A percentile compares a stretch with the other conserved stretches of the same genome.
Conservation (phyloP, 2,329 filamentous ascomycete species). For the Colletotrichum graminicola region DNA sequence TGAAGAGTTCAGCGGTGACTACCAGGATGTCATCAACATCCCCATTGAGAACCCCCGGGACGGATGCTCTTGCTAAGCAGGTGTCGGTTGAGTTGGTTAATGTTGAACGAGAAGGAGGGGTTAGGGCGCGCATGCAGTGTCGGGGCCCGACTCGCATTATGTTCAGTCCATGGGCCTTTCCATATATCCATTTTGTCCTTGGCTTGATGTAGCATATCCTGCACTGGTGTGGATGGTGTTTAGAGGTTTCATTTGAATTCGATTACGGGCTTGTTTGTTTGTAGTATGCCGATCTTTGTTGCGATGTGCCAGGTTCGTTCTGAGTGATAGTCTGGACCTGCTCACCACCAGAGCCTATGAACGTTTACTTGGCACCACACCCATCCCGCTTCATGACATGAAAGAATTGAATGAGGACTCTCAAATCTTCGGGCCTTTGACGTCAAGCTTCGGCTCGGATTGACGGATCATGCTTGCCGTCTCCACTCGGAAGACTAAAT, state of each 20-base stretch:
- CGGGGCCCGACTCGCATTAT: slow-evolving; percentile 34
- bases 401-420: not conserved
- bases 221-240: slow-evolving; percentile 42
- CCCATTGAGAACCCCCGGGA: slow-evolving; percentile 94
- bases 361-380: not conserved
- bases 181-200: slow-evolving; percentile 40
- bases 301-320: not conserved
- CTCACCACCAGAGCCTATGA: not conserved
- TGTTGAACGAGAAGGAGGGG: slow-evolving; percentile 16
- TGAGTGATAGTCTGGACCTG: too few species aligned
- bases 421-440: not conserved
- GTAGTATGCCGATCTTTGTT: slow-evolving; percentile 7
- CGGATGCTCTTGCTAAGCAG: slow-evolving; percentile 73
- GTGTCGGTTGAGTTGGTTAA: slow-evolving; percentile 25
- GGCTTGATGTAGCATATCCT: slow-evolving; percentile 44
- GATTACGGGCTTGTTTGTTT: slow-evolving; percentile 30
- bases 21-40: slow-evolving; percentile 98
- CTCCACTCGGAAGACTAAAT: slow-evolving; percentile 32
- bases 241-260: slow-evolving; percentile 41
- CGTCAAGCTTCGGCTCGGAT: slow-evolving; percentile 5
- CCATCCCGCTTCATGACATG: not conserved
- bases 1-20: slow-evolving; percentile 97
- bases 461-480: slow-evolving; percentile 31
- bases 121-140: slow-evolving; percentile 23
- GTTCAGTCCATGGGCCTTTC: slow-evolving; percentile 36